A percentile compares a stretch with the other conserved stretches of the same genome.
Evolutionary conservation across 192 early-diverging fungal genomes (phyloP).

Genomic region (Umbelopsis ramanniana): DNA sequence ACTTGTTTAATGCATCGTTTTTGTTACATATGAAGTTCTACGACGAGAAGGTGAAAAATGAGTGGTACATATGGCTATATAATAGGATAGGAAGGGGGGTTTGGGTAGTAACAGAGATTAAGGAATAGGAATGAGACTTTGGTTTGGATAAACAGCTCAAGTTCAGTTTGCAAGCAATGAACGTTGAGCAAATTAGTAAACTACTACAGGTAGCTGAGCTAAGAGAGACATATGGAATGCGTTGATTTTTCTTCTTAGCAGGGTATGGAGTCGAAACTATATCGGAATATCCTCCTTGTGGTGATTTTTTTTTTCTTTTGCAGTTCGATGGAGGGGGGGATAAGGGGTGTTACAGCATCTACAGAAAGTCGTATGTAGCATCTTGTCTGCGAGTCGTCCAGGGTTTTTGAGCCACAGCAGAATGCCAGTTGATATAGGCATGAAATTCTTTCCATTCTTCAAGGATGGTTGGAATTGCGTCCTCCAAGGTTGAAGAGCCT

Average conservation of each 20-base stretch:
- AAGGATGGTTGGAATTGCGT: neutral
- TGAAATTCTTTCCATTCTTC: slow-evolving; percentile 32
- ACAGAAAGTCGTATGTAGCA: slow-evolving; percentile 5
- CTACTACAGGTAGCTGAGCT: neutral
- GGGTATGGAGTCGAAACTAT: neutral
- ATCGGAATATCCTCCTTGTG: neutral
- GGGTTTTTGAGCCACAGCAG: slow-evolving; percentile 39
- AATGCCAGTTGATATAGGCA: slow-evolving; percentile 41
- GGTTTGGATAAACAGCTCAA: too few species aligned
- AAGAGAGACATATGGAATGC: neutral
- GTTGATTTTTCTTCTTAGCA: too few species aligned
- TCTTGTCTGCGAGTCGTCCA: slow-evolving; percentile 13
- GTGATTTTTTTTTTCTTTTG: neutral
- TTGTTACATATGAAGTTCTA: too few species aligned
- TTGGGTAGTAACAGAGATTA: too few species aligned
- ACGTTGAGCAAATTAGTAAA: too few species aligned
- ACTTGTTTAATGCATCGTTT: too few species aligned
- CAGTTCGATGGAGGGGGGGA: neutral
- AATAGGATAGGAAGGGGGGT: too few species aligned
- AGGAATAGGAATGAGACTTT: too few species aligned
- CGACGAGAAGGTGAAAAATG: too few species aligned
- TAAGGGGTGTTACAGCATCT: neutral
- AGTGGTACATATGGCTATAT: too few species aligned
- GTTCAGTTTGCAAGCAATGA: too few species aligned
- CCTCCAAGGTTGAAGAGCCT: neutral